Percentiles rank a stretch among this genome's conserved stretches.
Evolutionary conservation across 2,329 filamentous ascomycete genomes (phyloP).

Genomic region (Dactylellina leptospora): DNA sequence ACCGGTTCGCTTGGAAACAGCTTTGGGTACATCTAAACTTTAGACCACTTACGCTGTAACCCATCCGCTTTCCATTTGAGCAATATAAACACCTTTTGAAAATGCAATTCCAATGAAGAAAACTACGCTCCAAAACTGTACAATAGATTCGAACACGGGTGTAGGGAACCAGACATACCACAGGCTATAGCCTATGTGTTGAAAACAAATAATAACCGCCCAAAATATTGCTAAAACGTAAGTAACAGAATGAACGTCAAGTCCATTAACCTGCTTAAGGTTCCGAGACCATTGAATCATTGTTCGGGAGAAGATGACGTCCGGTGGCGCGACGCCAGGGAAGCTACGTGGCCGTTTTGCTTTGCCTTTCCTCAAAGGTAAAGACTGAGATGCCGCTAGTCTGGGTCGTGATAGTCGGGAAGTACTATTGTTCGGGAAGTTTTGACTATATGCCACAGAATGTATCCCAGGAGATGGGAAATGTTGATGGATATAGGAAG

Average conservation of each 20-base stretch:
- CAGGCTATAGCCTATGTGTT: conserved; percentile 40
- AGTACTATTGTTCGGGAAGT: conserved; percentile 15
- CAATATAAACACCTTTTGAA: conserved; percentile 34
- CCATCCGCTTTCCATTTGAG: conserved; percentile 34
- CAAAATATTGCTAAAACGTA: conserved; percentile 31
- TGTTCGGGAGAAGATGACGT: background rate
- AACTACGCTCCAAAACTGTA: conserved; percentile 49
- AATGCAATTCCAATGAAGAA: conserved; percentile 43
- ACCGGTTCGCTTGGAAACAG: too few relatives aligned
- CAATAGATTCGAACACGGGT: conserved; percentile 19
- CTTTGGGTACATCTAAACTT: too few relatives aligned
- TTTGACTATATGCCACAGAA: conserved; percentile 15
- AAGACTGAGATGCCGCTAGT: conserved; percentile 31
- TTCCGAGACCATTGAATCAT: background rate
- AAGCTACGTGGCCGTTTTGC: conserved; percentile 41
- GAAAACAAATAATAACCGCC: conserved; percentile 27
- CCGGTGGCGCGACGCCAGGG: conserved; percentile 12
- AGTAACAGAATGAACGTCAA: conserved; percentile 21
- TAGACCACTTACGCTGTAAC: conserved; percentile 36
- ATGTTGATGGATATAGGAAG: conserved; percentile 44
- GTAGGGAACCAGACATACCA: conserved; percentile 51
- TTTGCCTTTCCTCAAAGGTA: conserved; percentile 29
- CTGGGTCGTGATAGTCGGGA: conserved; percentile 29
- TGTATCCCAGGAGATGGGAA: conserved; percentile 35
- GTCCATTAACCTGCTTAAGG: conserved; percentile 23